phyloP scores from a whole-genome alignment of 768 basidiomycete species.

The Fistulinella prunicolor region DNA sequence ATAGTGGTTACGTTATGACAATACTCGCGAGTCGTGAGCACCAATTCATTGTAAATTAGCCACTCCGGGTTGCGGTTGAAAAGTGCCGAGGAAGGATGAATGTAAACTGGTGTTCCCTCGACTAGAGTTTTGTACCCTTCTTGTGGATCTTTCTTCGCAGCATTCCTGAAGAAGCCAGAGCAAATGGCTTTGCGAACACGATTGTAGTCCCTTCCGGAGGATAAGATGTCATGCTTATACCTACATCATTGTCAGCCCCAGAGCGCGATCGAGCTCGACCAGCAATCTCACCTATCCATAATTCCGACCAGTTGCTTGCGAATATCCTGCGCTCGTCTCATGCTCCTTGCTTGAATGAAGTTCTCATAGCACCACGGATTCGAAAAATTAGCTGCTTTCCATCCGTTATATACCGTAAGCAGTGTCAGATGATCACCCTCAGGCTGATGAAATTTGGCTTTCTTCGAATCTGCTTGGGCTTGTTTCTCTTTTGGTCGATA shows the following conservation, averaged over 20 bases:
- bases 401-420: conserved; percentile 95
- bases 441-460: conserved; percentile 98
- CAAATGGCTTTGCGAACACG: conserved; percentile 92
- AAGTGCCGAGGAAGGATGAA: conserved; percentile 94
- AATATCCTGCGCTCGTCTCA: conserved; percentile 97
- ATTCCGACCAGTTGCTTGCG: conserved; percentile 96
- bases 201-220: conserved; percentile 91
- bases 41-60: conserved; percentile 93
- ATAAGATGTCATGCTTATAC: conserved; percentile 96
- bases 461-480: conserved; percentile 98
- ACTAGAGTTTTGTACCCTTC: conserved; percentile 98
- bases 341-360: conserved; percentile 96
- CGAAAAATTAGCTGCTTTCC: conserved; percentile 94
- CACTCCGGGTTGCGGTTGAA: conserved; percentile 98
- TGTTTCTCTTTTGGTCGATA: conserved; percentile 99
- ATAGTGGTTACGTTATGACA: conserved; percentile 92
- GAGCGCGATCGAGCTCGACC: not conserved
- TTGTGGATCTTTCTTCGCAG: conserved; percentile 97
- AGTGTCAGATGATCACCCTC: conserved; percentile 95
- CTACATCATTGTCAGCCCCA: conserved; percentile 36
- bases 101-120: conserved; percentile 98
- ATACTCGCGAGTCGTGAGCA: conserved; percentile 94
- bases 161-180: conserved; percentile 96
- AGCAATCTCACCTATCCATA: conserved; percentile 82
- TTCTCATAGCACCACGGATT: conserved; percentile 99